Base-by-base conservation (phyloP, 106 monocot species). In the Phalaenopsis equestris region DNA sequence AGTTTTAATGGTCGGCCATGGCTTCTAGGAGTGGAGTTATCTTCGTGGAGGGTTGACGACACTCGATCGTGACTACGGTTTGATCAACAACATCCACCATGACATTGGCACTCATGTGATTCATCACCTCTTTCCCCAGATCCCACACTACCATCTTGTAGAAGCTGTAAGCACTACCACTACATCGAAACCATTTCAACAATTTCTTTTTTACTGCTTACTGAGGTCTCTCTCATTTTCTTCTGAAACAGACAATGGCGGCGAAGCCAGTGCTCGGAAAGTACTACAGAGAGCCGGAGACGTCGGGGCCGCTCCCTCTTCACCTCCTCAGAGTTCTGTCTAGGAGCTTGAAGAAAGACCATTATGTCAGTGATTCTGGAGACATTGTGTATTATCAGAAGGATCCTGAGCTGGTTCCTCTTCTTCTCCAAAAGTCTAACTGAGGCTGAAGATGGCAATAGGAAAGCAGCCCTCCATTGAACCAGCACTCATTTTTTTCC, bases 31-130 rank as follows among this genome's bases (percentile, higher is more conserved):
- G 82, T 95, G 95, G 95, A 93, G 84, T 84, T 95, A 95, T 77
- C 82, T 95, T 8, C 85, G 93, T n/a, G 95, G 95, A 55, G 93
- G 85, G 4, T 75, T 95, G 72, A 95, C 95, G 17, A 95, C 95
- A 46, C 41, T 95, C 5, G 95, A 95, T 73, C 87, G 90, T 7
- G 93, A 95, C 75, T 95, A 91, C 41, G 95, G 95, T 37, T 95
- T 89, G 95, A 85, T 95, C 47, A 95, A 93, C 86, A 95, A 89
- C 83, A 89, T 95, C 81, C 95, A 95, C 78, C 95, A 95, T 79
- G 90, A 95, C 73, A 95, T 95, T 74, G 92, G 90, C 8, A 95
- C 95, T 67, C 95, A 95, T 95, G 95, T 95, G 41, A 87, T 95
- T 43, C 95, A 95, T 81, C 95, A 95, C 72, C 93, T 95, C 73